phyloP scores from a whole-genome alignment of 2,329 filamentous ascomycete species.

The Fusarium pininemorale region DNA sequence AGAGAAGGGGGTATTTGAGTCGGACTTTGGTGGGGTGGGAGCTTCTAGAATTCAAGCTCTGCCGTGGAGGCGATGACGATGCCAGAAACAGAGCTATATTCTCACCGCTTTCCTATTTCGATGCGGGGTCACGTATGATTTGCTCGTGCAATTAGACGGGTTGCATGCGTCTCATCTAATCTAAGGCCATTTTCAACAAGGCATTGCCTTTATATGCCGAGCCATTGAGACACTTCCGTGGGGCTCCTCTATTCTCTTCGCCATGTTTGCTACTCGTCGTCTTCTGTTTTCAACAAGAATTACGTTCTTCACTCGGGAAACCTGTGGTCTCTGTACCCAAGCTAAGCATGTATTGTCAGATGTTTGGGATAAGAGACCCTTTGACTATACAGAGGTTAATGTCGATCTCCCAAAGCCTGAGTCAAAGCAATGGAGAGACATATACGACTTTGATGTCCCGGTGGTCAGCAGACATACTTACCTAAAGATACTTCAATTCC shows the following conservation, averaged over 20 bases:
- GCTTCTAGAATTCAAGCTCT: slow-evolving; percentile 51
- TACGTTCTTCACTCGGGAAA: slow-evolving; percentile 78
- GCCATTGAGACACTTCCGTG: background rate
- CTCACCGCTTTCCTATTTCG: slow-evolving; percentile 50
- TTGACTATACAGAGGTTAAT: slow-evolving; percentile 75
- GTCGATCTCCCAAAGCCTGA: slow-evolving; percentile 75
- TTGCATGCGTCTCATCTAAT: slow-evolving; percentile 6
- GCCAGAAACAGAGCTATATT: slow-evolving; percentile 18
- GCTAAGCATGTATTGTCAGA: slow-evolving; percentile 74
- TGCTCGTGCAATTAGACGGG: slow-evolving; percentile 13
- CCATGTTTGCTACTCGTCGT: slow-evolving; percentile 62
- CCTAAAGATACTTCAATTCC: no score
- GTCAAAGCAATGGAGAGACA: slow-evolving; percentile 71
- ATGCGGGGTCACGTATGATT: slow-evolving; percentile 41
- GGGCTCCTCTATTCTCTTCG: background rate
- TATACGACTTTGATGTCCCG: slow-evolving; percentile 85
- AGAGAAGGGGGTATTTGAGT: slow-evolving; percentile 12
- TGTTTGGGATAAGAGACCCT: slow-evolving; percentile 73
- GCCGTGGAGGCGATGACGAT: slow-evolving; percentile 40
- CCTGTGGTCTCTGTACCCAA: slow-evolving; percentile 75
- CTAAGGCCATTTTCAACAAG: slow-evolving; percentile 25
- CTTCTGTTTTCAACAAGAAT: slow-evolving; percentile 69
- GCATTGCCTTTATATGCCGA: background rate
- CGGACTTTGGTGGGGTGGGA: slow-evolving; percentile 47
- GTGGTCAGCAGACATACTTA: slow-evolving; percentile 63